Evolutionary conservation across 2,329 filamentous ascomycete genomes (phyloP), one percentile per base, ranked within the genome.

Genomic region (Ustilaginoidea virens): DNA sequence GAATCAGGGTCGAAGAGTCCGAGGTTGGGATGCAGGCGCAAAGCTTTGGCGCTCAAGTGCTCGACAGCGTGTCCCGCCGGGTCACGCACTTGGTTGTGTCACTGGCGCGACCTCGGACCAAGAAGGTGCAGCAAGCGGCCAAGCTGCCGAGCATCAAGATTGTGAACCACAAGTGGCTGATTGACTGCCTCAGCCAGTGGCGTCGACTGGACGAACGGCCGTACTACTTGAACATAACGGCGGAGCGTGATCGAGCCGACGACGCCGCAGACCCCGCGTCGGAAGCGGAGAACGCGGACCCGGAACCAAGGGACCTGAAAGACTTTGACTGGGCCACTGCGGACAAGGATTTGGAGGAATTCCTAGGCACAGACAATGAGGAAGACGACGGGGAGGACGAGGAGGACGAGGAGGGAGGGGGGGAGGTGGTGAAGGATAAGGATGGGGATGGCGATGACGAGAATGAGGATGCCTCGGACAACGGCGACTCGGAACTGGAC

Each of bases 81-180:
- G 66, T 81, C 10, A 85, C 80, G 0, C 80, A 86, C 49, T 65
- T 86, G 5, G 77, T 86, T 3, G 74, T 80, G 7, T 76, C 71
- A 29, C 72, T 70, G 12, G 63, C 69, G 11, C 65, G 78, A 15
- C 79, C 79, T 18, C 74, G 86, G 14, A 96, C 90, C 0, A 78
- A 82, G 30, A 98, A 98, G 55, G 83, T 96, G 24, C 77, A 81
- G 27, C 78, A 86, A 51, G 90, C 90, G 0, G 76, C 80, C 10
- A 73, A 75, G 37, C 79, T 83, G 31, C 63, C 78, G 0, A 71
- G 73, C 29, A 80, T 96, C 52, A 86, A 85, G 49, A 92, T 98
- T 33, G 90, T 98, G 27, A 85, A 78, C 41, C 80, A 85, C 30
- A 74, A 82, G 43, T 98, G 90, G 90, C 71, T 98, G 17, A 66